phyloP scores from a whole-genome alignment of 2,329 filamentous ascomycete genomes.

The Penicillium decumbens region DNA sequence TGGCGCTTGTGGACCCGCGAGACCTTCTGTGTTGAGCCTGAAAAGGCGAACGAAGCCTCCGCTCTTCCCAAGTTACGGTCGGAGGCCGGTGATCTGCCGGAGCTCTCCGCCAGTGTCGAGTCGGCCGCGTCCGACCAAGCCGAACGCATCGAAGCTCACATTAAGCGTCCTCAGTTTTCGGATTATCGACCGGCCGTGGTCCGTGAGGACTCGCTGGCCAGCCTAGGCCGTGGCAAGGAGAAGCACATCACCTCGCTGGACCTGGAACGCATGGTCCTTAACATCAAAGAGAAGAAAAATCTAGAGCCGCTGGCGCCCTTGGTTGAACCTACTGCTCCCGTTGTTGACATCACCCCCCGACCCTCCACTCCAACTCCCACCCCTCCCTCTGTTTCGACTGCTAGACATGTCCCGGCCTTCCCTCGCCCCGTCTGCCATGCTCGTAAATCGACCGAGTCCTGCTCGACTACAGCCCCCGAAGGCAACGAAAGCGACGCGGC shows the following conservation, averaged over 20 bases:
- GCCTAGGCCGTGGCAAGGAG: constrained; percentile 68
- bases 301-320: constrained; percentile 54
- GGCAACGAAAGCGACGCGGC: constrained; percentile 45
- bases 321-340: constrained; percentile 36
- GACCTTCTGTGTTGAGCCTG: constrained; percentile 77
- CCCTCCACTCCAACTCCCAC: constrained; percentile 41
- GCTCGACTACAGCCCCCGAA: constrained; percentile 52
- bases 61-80: constrained; percentile 47
- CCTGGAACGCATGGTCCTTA: constrained; percentile 88
- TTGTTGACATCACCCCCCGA: constrained; percentile 43
- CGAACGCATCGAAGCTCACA: constrained; percentile 50
- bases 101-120: constrained; percentile 72
- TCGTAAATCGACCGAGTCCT: constrained; percentile 54
- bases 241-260: constrained; percentile 90
- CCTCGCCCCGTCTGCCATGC: constrained; percentile 23
- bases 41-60: constrained; percentile 49
- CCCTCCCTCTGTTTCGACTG: constrained; percentile 29
- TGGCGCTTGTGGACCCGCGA: constrained; percentile 95
- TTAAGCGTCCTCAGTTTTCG: constrained; percentile 57
- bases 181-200: constrained; percentile 57
- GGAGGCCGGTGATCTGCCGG: constrained; percentile 55
- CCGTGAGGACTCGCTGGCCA: constrained; percentile 53
- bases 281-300: constrained; percentile 77
- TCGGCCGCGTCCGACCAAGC: constrained; percentile 64
- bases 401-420: constrained; percentile 32